Percentiles rank a stretch among this genome's conserved stretches.
These are phyloP conservation scores for Claviceps quebecensis DNA, from an alignment of 2,329 filamentous ascomycete species.

Conservation along the genomic window DNA sequence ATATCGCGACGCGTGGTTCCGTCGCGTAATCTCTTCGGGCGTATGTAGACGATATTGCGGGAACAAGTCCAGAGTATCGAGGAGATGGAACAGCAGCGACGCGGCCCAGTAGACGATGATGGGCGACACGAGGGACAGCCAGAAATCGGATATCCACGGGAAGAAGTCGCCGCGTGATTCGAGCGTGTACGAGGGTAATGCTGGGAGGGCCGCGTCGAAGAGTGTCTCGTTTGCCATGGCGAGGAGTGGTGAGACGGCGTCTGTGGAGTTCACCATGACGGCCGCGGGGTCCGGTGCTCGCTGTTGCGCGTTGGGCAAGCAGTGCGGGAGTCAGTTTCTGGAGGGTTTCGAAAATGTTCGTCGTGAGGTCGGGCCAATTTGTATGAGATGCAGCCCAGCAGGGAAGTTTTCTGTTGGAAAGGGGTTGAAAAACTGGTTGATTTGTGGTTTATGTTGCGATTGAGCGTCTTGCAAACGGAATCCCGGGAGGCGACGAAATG, in stretches of 20 bases:
- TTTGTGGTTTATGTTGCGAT: too few relatives aligned
- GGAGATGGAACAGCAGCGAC: constrained; percentile 73
- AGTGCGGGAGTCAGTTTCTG: too few relatives aligned
- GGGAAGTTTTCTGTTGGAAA: too few relatives aligned
- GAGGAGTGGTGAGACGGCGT: constrained; percentile 15
- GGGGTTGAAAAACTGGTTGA: too few relatives aligned
- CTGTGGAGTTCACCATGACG: constrained; percentile 27
- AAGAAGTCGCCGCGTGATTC: constrained; percentile 57
- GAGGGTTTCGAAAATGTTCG: too few relatives aligned
- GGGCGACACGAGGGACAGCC: constrained; percentile 61
- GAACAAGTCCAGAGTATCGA: constrained; percentile 76
- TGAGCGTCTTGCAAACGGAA: too few relatives aligned
- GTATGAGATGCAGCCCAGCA: too few relatives aligned
- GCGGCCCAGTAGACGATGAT: constrained; percentile 79
- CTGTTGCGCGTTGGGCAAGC: background rate
- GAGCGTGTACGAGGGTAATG: constrained; percentile 70
- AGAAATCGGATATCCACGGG: constrained; percentile 66
- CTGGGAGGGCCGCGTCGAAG: constrained; percentile 52
- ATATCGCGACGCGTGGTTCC: constrained; percentile 73
- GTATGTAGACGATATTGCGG: constrained; percentile 90
- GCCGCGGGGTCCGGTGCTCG: background rate
- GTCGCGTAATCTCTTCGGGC: constrained; percentile 73
- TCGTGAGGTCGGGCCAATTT: too few relatives aligned
- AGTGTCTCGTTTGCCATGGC: constrained; percentile 39
- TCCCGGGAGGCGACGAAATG: background rate